Percentiles rank a stretch among this genome's conserved stretches.
Evolutionary conservation across 768 basidiomycete species (phyloP).

Genomic region (Filobasidium wieringae): DNA sequence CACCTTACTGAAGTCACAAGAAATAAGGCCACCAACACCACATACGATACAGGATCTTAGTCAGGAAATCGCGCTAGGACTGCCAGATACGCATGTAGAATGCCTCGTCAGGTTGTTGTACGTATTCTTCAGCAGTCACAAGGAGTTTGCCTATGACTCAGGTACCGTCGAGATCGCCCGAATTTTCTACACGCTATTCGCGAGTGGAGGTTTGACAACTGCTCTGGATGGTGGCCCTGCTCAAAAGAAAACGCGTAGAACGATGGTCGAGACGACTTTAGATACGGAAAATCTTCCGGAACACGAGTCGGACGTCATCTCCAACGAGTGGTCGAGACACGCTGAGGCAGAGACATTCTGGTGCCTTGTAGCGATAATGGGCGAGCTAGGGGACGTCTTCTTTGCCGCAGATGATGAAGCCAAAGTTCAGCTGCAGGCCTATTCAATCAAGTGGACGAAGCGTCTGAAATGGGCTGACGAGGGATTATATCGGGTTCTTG

Average conservation of each 20-base stretch:
- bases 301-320: not conserved
- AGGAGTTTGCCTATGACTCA: slow-evolving; percentile 13
- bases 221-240: not conserved
- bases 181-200: slow-evolving; percentile 18
- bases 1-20: slow-evolving; percentile 20
- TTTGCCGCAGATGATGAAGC: slow-evolving; percentile 4
- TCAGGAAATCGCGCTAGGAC: slow-evolving; percentile 7
- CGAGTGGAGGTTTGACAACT: not conserved
- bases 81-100: slow-evolving; percentile 21
- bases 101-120: slow-evolving; percentile 18
- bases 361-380: slow-evolving; percentile 24
- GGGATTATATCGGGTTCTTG: slow-evolving; percentile 5
- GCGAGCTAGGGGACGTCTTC: slow-evolving; percentile 20
- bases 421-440: not conserved
- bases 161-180: slow-evolving; percentile 15
- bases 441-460: slow-evolving; percentile 13
- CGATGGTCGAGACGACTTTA: not conserved
- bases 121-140: slow-evolving; percentile 13
- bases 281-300: not conserved
- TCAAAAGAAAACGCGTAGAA: not conserved
- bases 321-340: slow-evolving; percentile 1
- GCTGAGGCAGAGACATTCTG: slow-evolving; percentile 31
- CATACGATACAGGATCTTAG: not conserved
- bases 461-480: slow-evolving; percentile 28
- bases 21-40: slow-evolving; percentile 7